These are phyloP conservation scores for Alternaria hordeiaustralica DNA, from an alignment of 2,329 filamentous ascomycete species.

Conservation along the genomic window DNA sequence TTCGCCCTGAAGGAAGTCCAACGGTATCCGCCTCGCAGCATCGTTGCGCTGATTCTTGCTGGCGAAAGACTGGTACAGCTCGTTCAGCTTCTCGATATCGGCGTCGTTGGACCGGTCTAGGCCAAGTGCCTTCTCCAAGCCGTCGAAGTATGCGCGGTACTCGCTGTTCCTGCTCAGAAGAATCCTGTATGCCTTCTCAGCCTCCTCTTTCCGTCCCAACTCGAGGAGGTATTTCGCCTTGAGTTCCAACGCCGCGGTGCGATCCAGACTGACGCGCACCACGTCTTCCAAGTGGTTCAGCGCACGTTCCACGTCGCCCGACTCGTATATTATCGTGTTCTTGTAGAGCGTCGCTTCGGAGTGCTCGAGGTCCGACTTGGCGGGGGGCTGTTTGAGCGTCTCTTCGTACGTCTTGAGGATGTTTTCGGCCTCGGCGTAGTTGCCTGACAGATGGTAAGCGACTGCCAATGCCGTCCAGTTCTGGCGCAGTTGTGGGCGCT, in stretches of 20 bases:
- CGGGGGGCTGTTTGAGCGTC: slow-evolving; percentile 81
- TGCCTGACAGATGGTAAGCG: slow-evolving; percentile 88
- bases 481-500: slow-evolving; percentile 79
- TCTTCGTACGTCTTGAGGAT: slow-evolving; percentile 92
- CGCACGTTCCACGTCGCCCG: slow-evolving; percentile 80
- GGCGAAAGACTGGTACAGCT: slow-evolving; percentile 82
- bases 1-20: slow-evolving; percentile 84
- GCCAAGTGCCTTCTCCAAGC: slow-evolving; percentile 72
- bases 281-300: slow-evolving; percentile 83
- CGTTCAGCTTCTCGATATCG: slow-evolving; percentile 72
- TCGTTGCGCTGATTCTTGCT: slow-evolving; percentile 83
- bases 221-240: slow-evolving; percentile 83
- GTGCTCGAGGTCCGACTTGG: slow-evolving; percentile 84
- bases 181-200: slow-evolving; percentile 78
- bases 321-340: slow-evolving; percentile 90
- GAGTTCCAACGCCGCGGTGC: slow-evolving; percentile 82
- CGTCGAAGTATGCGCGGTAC: slow-evolving; percentile 83
- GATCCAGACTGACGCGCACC: slow-evolving; percentile 80
- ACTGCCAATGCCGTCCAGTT: slow-evolving; percentile 98
- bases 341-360: slow-evolving; percentile 95
- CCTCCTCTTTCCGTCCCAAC: slow-evolving; percentile 78
- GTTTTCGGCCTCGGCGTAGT: slow-evolving; percentile 84
- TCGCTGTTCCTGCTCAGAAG: slow-evolving; percentile 89
- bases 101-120: slow-evolving; percentile 67
- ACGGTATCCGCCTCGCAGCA: slow-evolving; percentile 81